A percentile compares a stretch with the other conserved stretches of the same genome.
Conservation (phyloP, 768 basidiomycete genomes). For the Mrakia hoshinonis region DNA sequence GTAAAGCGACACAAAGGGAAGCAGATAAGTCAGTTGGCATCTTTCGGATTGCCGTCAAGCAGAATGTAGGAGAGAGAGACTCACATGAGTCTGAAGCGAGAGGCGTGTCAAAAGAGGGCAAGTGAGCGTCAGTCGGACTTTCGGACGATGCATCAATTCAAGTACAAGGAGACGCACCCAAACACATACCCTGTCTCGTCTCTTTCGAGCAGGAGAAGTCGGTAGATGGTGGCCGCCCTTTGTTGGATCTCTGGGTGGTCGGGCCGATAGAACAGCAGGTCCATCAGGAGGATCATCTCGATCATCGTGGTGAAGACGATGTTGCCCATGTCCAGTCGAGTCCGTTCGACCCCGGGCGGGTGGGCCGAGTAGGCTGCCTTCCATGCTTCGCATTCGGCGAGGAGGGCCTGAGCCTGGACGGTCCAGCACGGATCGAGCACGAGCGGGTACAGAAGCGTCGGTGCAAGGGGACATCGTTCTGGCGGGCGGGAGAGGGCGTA, state of each 20-base stretch:
- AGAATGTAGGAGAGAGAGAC: no score
- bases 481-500: neutral
- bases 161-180: neutral
- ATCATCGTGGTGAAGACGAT: neutral
- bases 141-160: neutral
- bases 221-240: neutral
- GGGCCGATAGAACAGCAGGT: neutral
- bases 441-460: neutral
- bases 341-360: neutral
- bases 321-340: neutral
- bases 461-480: neutral
- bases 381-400: neutral
- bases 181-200: neutral
- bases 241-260: neutral
- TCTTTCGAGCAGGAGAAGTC: neutral
- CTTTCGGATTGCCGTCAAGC: no score
- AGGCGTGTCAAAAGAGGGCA: neutral
- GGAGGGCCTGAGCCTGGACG: neutral
- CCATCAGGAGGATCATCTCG: neutral
- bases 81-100: no score
- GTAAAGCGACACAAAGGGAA: no score
- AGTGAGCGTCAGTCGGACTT: no score
- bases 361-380: neutral
- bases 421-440: neutral
- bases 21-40: no score